Evolutionary conservation across 176 grass and related monocot genomes (phyloP), one percentile per base, ranked within the genome.

Genomic region (Carex parvula): DNA sequence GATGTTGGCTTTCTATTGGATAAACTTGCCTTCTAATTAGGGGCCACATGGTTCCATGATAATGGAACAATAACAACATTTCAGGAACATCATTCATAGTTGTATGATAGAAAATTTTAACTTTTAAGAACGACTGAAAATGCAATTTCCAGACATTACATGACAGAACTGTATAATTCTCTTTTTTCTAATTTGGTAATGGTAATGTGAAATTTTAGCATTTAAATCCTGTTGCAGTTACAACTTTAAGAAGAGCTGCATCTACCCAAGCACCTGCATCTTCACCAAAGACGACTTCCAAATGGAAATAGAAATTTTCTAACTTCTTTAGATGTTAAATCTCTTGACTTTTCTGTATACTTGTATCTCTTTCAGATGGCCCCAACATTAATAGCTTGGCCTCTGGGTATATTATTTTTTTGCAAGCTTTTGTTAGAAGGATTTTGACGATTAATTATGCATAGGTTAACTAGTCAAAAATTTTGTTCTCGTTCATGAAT

Each of bases 221-320:
- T 64, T 9, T 44, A 22, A 81, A 54, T 82, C 75, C 33, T 90
- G 48, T 80, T 89, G 83, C 76, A 89, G 79, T 78, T 58, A 59
- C 85, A 79, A 80, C 79, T 85, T n/a, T 33, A 18, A 79, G 85
- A 64, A 87, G 80, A 86, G 58, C 6, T 21, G 61, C 60, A 81
- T 13, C 80, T 2, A 65, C 79, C 48, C 89, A 85, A 79, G 83
- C 3, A 83, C 20, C 62, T 82, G 73, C 42, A 82, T 80, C 90
- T 79, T 83, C 88, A 70, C 76, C 88, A 68, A 87, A 88, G 85
- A 90, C 64, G 13, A 55, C 57, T 17, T 68, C 80, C 1, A 92
- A 88, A 81, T 90, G 90, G 90, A 87, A 61, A 87, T 90, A 92
- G 70, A 32, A 60, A 33, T 20, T 46, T 44, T 46, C 7, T 55